Base-by-base conservation (phyloP, 2,329 filamentous ascomycete species). In the Diaporthe destruens region DNA sequence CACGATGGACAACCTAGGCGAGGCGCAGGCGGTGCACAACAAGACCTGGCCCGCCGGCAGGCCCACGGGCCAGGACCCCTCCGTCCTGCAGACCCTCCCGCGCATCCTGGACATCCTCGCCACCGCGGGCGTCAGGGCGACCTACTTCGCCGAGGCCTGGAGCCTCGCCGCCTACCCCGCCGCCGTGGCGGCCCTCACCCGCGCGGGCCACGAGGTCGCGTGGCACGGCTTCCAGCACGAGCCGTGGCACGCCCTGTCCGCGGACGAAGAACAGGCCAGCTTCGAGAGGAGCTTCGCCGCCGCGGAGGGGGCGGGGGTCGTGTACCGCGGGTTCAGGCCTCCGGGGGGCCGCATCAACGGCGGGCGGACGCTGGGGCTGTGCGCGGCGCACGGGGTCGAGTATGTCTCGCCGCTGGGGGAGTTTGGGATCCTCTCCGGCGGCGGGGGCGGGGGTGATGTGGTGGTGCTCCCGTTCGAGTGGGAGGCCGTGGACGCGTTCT, bases 191-290 rank as follows among this genome's bases (percentile, higher is more conserved):
- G 72, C 74, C 3, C 72, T 80, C 5, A 18, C 3, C 2, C 29
- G 36, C 1, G 70, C 71, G 3, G 79, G 78, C 1, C 79, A 80
- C 73, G 79, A 80, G 71, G 73, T 80, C 18, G 79, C 78, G 1
- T 80, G 78, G 79, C 79, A 80, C 56, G 78, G 78, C 3, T 79
- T 70, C 55, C 79, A 80, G 75, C 79, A 80, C 63, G 79, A 80
- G 61, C 51, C 71, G 1, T 80, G 78, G 78, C 61, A 51, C 23
- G 11, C 39, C 2, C 69, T 79, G 20, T 74, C 71, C n/a, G 2
- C 53, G 0, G 72, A 75, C 29, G 78, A 79, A 23, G 78, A 79
- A 65, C n/a, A 57, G 42, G n/a, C 55, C 29, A 79, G 75, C 59
- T 78, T 80, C 47, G 23, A 63, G 39, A 76, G 73, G 72, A 80